These are phyloP conservation scores for Calocybe gambosa DNA, from an alignment of 1,284 basidiomycete genomes.

Conservation along the genomic window DNA sequence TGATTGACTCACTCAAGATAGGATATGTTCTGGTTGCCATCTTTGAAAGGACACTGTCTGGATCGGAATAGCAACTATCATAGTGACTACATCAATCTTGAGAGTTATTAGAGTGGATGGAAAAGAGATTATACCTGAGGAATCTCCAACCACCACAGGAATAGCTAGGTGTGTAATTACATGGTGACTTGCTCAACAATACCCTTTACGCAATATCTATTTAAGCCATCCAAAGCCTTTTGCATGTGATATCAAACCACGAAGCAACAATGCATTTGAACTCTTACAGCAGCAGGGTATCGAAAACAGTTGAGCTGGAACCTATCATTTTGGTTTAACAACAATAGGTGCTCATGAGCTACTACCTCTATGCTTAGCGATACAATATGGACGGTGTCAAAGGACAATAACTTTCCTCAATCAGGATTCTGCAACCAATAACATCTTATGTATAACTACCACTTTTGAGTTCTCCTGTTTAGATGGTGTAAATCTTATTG, in stretches of 20 bases:
- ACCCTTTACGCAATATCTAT: not conserved
- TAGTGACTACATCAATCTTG: constrained; percentile 13
- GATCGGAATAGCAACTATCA: constrained; percentile 13
- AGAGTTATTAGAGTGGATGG: constrained; percentile 14
- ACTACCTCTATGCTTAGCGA: too few relatives aligned
- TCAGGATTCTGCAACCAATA: too few relatives aligned
- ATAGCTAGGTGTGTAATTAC: not conserved
- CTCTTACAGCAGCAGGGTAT: not conserved
- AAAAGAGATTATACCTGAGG: constrained; percentile 7
- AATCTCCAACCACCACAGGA: not conserved
- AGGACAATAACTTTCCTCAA: too few relatives aligned
- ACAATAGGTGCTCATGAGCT: too few relatives aligned
- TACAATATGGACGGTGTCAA: too few relatives aligned
- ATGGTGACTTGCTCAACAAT: not conserved
- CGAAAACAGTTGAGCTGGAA: too few relatives aligned
- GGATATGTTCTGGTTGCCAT: constrained; percentile 18
- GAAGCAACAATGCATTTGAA: not conserved
- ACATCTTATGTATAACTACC: too few relatives aligned
- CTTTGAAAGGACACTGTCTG: constrained; percentile 12
- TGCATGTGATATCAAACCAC: not conserved
- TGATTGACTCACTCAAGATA: not conserved
- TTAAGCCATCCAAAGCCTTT: not conserved
- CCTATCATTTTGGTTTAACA: too few relatives aligned
- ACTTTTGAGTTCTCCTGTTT: too few relatives aligned
- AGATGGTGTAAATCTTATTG: too few relatives aligned